phyloP scores from a whole-genome alignment of 371 early-diverging fungal genomes.

The Lichtheimia hyalospora region DNA sequence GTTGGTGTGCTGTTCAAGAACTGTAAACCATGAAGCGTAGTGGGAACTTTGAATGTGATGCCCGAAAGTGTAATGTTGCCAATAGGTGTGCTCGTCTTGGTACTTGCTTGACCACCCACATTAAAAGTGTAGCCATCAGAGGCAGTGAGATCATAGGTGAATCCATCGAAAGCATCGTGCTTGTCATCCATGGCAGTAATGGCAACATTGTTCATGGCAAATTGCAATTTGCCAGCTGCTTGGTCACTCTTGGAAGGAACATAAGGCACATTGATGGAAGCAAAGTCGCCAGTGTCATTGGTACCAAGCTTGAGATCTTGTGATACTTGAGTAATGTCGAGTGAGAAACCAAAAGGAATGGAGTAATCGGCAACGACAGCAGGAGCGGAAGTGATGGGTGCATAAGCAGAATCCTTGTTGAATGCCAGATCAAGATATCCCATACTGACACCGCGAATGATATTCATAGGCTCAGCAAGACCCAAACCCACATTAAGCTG shows the following conservation, averaged over 20 bases:
- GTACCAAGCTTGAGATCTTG: slow-evolving; percentile 43
- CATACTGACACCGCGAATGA: slow-evolving; percentile 49
- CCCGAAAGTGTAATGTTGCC: slow-evolving; percentile 58
- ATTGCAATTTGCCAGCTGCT: slow-evolving; percentile 40
- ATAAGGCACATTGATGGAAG: slow-evolving; percentile 36
- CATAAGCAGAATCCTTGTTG: slow-evolving; percentile 37
- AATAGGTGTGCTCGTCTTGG: slow-evolving; percentile 58
- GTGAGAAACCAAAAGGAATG: slow-evolving; percentile 54
- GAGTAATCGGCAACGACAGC: slow-evolving; percentile 44
- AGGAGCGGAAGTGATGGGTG: slow-evolving; percentile 41
- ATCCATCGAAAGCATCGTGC: slow-evolving; percentile 44
- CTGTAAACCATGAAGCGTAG: slow-evolving; percentile 57
- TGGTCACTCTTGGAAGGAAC: slow-evolving; percentile 44
- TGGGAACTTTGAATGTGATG: slow-evolving; percentile 57
- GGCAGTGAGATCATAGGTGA: slow-evolving; percentile 50
- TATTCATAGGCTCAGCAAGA: slow-evolving; percentile 34
- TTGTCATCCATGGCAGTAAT: slow-evolving; percentile 40
- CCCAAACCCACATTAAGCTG: slow-evolving; percentile 48
- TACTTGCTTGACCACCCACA: slow-evolving; percentile 50
- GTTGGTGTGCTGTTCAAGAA: slow-evolving; percentile 61
- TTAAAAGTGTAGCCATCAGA: slow-evolving; percentile 43
- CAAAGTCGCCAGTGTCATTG: slow-evolving; percentile 37
- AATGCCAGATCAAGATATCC: slow-evolving; percentile 51
- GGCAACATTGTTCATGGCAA: slow-evolving; percentile 32
- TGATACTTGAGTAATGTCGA: slow-evolving; percentile 48